A percentile compares a stretch with the other conserved stretches of the same genome.
phyloP scores from a whole-genome alignment of 768 basidiomycete genomes.

The Podaxis sp. region DNA sequence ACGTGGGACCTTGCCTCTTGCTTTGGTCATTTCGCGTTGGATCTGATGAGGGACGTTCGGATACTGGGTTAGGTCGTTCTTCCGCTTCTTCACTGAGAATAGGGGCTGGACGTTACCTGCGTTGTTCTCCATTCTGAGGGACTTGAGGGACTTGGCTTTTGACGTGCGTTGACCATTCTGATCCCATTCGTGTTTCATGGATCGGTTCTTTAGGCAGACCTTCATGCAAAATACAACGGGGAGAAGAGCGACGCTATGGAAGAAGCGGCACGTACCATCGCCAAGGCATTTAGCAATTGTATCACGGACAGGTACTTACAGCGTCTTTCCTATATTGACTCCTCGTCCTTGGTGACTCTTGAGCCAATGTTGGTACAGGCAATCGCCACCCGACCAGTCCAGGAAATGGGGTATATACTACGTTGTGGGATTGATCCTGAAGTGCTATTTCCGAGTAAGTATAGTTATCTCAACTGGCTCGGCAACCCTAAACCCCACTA shows the following conservation, averaged over 20 bases:
- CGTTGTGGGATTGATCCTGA: slow-evolving; percentile 86
- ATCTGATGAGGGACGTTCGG: background rate
- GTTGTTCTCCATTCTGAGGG: slow-evolving; percentile 77
- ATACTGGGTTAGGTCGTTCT: slow-evolving; percentile 53
- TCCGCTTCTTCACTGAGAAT: slow-evolving; percentile 76
- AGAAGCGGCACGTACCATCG: slow-evolving; percentile 82
- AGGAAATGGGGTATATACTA: slow-evolving; percentile 93
- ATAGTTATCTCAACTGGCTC: background rate
- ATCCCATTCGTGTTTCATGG: background rate
- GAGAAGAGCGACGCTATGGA: slow-evolving; percentile 74
- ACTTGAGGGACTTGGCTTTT: slow-evolving; percentile 82
- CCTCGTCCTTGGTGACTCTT: too few relatives aligned
- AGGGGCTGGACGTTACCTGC: slow-evolving; percentile 87
- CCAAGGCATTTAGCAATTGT: slow-evolving; percentile 88
- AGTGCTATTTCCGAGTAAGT: slow-evolving; percentile 90
- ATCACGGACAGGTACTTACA: slow-evolving; percentile 63
- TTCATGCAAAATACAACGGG: slow-evolving; percentile 54
- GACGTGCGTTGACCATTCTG: slow-evolving; percentile 52
- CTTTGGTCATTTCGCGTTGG: too few relatives aligned
- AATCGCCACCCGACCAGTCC: slow-evolving; percentile 69
- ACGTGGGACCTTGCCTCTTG: slow-evolving; percentile 33
- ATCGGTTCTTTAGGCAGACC: slow-evolving; percentile 49
- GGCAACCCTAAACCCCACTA: slow-evolving; percentile 27
- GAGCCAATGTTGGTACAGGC: slow-evolving; percentile 34
- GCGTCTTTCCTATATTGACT: too few relatives aligned